These are phyloP conservation scores for Aspergillus hancockii DNA, from an alignment of 495 filamentous ascomycete genomes.

Conservation along the genomic window DNA sequence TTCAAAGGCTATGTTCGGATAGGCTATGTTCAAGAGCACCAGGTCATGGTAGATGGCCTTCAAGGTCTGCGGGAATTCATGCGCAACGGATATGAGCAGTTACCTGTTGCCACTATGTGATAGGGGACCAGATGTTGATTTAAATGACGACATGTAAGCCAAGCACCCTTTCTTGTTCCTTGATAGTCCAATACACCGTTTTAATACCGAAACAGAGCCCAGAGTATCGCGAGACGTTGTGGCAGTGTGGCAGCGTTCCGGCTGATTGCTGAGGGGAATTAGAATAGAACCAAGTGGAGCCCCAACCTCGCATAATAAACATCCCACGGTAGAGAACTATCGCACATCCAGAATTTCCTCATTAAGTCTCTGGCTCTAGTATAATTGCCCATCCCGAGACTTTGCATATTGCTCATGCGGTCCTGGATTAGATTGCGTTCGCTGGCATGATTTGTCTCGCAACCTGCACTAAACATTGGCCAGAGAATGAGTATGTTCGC, in stretches of 20 bases:
- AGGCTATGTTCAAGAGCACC: constrained; percentile 56
- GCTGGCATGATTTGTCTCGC: constrained; percentile 26
- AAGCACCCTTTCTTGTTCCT: not conserved
- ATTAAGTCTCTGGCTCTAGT: constrained; percentile 30
- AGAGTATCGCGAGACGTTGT: no score
- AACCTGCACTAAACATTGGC: constrained; percentile 38
- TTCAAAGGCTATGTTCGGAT: constrained; percentile 74
- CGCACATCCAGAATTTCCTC: constrained; percentile 23
- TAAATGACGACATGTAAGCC: not conserved
- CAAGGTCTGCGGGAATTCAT: constrained; percentile 60
- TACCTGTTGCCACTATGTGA: constrained; percentile 6
- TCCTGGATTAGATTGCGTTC: constrained; percentile 25
- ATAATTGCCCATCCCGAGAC: constrained; percentile 37
- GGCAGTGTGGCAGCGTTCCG: not conserved
- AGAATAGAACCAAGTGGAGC: constrained; percentile 33
- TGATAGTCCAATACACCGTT: not conserved
- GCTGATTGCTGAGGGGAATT: not conserved
- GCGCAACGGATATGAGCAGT: constrained; percentile 46
- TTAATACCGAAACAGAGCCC: not conserved
- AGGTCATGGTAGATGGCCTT: constrained; percentile 42
- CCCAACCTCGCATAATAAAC: constrained; percentile 23
- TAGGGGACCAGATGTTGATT: not conserved
- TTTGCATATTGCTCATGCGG: constrained; percentile 35
- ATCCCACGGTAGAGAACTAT: constrained; percentile 29
- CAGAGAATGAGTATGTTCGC: constrained; percentile 37